Base-by-base conservation (phyloP, 1,284 basidiomycete genomes). In the Leccinum pallidistipes region DNA sequence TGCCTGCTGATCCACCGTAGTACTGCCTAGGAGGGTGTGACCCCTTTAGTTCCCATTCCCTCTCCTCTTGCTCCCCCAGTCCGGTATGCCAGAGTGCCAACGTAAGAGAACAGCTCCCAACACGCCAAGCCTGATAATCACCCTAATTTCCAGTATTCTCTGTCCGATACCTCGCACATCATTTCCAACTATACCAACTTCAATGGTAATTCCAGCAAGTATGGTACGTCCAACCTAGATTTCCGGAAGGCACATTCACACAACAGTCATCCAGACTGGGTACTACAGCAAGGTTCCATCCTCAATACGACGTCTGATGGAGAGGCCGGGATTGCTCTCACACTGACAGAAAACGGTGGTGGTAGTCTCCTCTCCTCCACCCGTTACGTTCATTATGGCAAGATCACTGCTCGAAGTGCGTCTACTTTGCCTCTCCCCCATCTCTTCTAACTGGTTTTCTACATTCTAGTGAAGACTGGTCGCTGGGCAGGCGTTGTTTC, bases 21-120 rank as follows among this genome's bases (percentile, higher is more conserved):
- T 92, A 86, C 74, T 94, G 92, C 69, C 78, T 92, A 31, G 90
- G 90, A 50, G 92, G 92, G 10, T 95, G 93, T 76, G 85, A 94
- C 69, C 91, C 92, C 9, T 80, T 92, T 50, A 75, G 80, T 43
- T 94, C 91, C 1, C 73, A 86, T 69, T 71, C 81, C 5, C 76
- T 88, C 43, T 76, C 76, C 56, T 91, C 91, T 0, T 95, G 93
- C 77, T 76, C 74, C 57, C 90, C 91, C 0, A 82, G 82, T 50
- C 91, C 93, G 0, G 75, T 92, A 31, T 94, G 92, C 76, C 69
- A 86, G 68, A 81, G 80, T 69, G 77, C 77, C n/a, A 83, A 81
- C 29, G 87, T 90, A 69, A 63, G 83, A 73, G 12, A 32, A 24
- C 5, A 21, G 0, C 7, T 11, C 16, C 0, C 16, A 5, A 45